These are phyloP conservation scores for Spergularia azorica DNA, from an alignment of 179 eudicot genomes.

Conservation along the genomic window DNA sequence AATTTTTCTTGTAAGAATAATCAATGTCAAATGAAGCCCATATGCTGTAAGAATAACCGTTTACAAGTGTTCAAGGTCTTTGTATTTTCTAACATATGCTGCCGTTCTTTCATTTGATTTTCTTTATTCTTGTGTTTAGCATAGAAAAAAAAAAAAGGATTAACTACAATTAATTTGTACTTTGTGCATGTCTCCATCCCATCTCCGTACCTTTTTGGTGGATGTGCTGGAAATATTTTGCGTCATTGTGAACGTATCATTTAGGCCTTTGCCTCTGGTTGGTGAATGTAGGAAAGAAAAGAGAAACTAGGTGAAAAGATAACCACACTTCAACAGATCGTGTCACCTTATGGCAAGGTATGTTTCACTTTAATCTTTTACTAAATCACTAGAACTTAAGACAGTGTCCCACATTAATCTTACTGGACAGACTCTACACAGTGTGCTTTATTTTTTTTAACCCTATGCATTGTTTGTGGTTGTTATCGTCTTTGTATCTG, in stretches of 20 bases:
- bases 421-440: no score
- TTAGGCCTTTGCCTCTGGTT: constrained; percentile 12
- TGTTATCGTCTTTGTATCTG: neutral
- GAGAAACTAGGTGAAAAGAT: constrained; percentile 78
- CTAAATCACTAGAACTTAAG: neutral
- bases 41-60: no score
- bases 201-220: neutral
- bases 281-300: constrained; percentile 54
- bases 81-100: no score
- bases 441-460: no score
- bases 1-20: no score
- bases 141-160: no score
- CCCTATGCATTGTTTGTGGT: neutral
- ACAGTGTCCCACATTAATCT: neutral
- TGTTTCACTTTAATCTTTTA: neutral
- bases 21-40: no score
- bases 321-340: constrained; percentile 74
- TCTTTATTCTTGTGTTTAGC: no score
- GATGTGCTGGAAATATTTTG: neutral
- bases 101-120: no score
- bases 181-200: no score
- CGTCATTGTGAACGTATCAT: neutral
- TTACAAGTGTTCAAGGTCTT: no score
- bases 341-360: constrained; percentile 51
- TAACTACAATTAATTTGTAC: no score